Conservation (phyloP, 2,329 filamentous ascomycete species). For the Fusarium neocosmosporiellum region DNA sequence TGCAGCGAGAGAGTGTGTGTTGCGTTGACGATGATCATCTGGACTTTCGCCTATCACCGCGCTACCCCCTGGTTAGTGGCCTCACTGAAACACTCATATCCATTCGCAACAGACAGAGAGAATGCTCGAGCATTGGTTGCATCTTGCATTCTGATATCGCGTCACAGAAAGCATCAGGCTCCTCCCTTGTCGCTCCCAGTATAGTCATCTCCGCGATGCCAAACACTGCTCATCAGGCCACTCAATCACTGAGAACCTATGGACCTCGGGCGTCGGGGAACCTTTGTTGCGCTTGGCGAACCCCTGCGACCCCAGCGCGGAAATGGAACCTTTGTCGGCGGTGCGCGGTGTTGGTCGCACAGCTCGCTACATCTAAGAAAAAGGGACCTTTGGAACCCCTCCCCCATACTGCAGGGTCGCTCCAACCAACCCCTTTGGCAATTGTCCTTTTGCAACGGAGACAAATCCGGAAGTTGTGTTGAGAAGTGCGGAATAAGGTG, state of each 20-base stretch:
- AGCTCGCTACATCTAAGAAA: neutral
- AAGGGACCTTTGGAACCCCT: conserved; percentile 25
- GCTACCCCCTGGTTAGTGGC: neutral
- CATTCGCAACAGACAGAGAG: neutral
- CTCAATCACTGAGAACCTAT: neutral
- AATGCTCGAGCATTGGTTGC: neutral
- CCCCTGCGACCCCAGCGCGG: neutral
- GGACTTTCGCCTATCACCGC: neutral
- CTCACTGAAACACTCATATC: neutral
- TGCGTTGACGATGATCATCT: neutral
- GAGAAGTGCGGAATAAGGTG: neutral
- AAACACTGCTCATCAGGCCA: neutral
- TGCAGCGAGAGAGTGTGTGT: neutral
- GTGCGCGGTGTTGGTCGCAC: neutral
- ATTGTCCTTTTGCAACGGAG: neutral
- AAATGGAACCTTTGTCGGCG: conserved; percentile 28
- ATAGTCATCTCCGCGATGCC: conserved; percentile 3
- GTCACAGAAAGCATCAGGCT: no score
- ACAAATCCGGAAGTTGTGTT: neutral
- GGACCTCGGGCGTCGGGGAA: conserved; percentile 14
- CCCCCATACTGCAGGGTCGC: neutral
- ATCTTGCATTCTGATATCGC: neutral
- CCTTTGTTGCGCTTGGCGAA: conserved; percentile 34
- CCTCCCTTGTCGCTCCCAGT: no score
- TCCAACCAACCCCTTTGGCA: neutral